Evolutionary conservation across 352 stramenopile species (phyloP), one percentile per base, ranked within the genome.

Genomic region (Aphanomyces cochlioides): DNA sequence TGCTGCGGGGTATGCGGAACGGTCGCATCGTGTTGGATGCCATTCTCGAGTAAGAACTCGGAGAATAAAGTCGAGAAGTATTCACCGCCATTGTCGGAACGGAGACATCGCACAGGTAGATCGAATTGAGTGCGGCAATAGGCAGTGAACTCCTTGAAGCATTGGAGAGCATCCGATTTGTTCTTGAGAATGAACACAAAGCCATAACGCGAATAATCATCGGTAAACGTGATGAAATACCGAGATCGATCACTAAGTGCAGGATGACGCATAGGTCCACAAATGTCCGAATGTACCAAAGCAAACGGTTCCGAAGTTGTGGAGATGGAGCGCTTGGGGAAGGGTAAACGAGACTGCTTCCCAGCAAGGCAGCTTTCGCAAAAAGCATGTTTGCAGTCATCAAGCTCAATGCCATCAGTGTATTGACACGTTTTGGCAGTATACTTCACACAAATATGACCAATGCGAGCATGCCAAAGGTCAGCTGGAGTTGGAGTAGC

Each of bases 161-260:
- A 1, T 19, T 53, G n/a, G 45, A 53, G 45, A n/a, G 45, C 45
- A 53, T 53, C 45, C 13, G 45, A 53, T 2, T 53, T 53, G 45
- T 53, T 15, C 45, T 53, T 15, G n/a, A 53, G 45, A n/a, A 53
- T 2, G 45, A 53, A 53, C 13, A 53, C 45, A n/a, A n/a, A 53
- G 45, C 45, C 45, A 53, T 53, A 53, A n/a, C 45, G 45, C 45
- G 45, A 53, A 2, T n/a, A 53, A 53, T 53, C 45, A 53, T 53
- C 45, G 45, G 45, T 53, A n/a, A 53, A 53, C 45, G 45, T 53
- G n/a, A 53, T n/a, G 45, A 53, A 53, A 53, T 53, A 28, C 28
- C 28, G 28, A 28, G 28, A 28, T 28, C 28, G 28, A 28, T 28
- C 28, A 28, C 28, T 0, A 28, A 28, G 28, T 28, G 28, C 28